phyloP scores from a whole-genome alignment of 371 early-diverging fungal genomes.

The Mortierella sp. region DNA sequence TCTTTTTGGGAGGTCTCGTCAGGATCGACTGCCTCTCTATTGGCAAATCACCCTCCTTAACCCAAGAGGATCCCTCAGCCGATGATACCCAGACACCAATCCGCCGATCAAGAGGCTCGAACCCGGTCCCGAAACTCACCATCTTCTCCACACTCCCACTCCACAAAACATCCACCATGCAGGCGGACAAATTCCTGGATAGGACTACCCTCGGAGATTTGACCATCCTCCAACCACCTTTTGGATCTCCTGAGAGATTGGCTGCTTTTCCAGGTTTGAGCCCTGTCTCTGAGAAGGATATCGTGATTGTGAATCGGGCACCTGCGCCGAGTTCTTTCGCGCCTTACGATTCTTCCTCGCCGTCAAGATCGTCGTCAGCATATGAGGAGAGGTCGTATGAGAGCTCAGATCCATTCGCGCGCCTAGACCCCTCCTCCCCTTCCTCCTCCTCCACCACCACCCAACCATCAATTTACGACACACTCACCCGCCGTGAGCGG shows the following conservation, averaged over 20 bases:
- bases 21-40: constrained; percentile 54
- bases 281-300: constrained; percentile 28
- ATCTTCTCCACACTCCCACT: constrained; percentile 47
- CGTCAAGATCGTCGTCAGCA: background rate
- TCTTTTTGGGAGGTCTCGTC: constrained; percentile 58
- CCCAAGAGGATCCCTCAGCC: background rate
- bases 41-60: constrained; percentile 16
- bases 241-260: constrained; percentile 42
- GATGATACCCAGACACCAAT: background rate
- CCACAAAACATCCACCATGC: constrained; percentile 47
- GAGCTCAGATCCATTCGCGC: constrained; percentile 22
- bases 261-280: constrained; percentile 36
- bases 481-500: constrained; percentile 15
- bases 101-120: constrained; percentile 30
- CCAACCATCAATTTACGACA: background rate
- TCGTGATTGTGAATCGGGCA: constrained; percentile 32
- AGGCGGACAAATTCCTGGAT: constrained; percentile 36
- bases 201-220: constrained; percentile 28
- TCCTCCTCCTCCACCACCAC: background rate
- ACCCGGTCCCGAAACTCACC: constrained; percentile 46
- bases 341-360: background rate
- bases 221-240: constrained; percentile 51
- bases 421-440: background rate
- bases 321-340: background rate
- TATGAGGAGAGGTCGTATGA: no score